Conservation (phyloP, 305 asterid genomes). For the Striga hermonthica region DNA sequence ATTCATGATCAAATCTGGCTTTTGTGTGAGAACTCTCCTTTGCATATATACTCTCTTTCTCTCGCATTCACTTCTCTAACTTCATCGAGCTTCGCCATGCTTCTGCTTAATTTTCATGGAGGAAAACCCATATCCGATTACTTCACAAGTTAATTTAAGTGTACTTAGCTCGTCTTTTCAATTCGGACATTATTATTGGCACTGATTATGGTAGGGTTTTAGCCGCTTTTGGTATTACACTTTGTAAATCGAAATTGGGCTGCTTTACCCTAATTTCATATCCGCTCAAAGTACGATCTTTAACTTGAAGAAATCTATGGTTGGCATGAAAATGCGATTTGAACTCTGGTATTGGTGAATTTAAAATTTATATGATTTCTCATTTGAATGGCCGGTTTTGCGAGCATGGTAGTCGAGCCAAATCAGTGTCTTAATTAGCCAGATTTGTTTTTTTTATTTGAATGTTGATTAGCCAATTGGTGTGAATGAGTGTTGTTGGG, state of each 20-base stretch:
- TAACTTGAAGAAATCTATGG: conserved; percentile 10
- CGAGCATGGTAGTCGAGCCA: background rate
- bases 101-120: background rate
- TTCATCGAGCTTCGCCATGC: background rate
- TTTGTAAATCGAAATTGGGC: background rate
- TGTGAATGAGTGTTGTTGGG: conserved; percentile 8
- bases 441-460: background rate
- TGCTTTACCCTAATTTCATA: background rate
- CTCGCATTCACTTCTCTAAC: background rate
- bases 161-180: background rate
- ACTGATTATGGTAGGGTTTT: background rate
- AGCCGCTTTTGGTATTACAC: conserved; percentile 23
- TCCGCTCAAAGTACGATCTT: conserved; percentile 10
- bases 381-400: background rate
- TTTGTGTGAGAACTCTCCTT: conserved; percentile 73
- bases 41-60: conserved; percentile 16
- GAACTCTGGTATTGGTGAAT: conserved; percentile 1
- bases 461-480: background rate
- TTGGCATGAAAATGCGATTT: background rate
- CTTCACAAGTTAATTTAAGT: background rate
- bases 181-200: conserved; percentile 7
- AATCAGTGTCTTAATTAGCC: background rate
- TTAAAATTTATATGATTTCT: background rate
- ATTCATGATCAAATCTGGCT: conserved; percentile 94
- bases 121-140: background rate